Evolutionary conservation across 78 protist species (phyloP).

Genomic region (Guillardia theta): DNA sequence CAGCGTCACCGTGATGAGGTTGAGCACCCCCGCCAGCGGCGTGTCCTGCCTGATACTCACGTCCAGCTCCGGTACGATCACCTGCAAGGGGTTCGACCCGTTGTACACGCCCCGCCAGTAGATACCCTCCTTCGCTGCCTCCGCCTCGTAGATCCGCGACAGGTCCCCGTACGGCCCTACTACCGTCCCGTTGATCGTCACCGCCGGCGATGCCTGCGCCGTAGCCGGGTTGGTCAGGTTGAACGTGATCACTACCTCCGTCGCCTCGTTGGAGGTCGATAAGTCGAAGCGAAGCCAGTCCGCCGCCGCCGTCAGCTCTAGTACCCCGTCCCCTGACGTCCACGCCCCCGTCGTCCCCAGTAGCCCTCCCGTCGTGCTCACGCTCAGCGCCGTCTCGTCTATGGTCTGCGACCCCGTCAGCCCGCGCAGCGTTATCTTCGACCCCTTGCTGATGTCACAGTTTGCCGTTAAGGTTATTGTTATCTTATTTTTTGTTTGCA

Average conservation of each 20-base stretch:
- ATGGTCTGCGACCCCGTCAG: constrained; percentile 34
- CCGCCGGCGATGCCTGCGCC: background rate
- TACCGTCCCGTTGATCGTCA: background rate
- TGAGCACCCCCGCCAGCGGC: background rate
- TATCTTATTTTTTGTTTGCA: background rate
- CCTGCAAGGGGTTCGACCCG: background rate
- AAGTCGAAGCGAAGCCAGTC: too few relatives aligned
- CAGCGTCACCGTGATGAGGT: background rate
- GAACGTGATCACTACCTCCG: background rate
- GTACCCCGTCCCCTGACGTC: background rate
- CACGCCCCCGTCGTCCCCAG: background rate
- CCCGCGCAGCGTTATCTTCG: background rate
- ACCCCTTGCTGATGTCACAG: background rate
- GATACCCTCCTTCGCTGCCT: too few relatives aligned
- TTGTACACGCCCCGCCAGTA: background rate
- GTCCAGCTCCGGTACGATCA: background rate
- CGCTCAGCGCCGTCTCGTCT: background rate
- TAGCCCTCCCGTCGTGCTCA: background rate
- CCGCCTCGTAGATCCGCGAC: too few relatives aligned
- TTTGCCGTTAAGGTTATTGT: background rate
- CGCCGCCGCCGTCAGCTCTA: background rate
- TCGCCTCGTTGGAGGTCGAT: background rate
- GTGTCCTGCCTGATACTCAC: constrained; percentile 17
- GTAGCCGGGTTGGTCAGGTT: background rate
- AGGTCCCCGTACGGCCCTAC: too few relatives aligned